Base-by-base conservation (phyloP, 169 alveolate genomes). In the Plasmodium ovale region DNA sequence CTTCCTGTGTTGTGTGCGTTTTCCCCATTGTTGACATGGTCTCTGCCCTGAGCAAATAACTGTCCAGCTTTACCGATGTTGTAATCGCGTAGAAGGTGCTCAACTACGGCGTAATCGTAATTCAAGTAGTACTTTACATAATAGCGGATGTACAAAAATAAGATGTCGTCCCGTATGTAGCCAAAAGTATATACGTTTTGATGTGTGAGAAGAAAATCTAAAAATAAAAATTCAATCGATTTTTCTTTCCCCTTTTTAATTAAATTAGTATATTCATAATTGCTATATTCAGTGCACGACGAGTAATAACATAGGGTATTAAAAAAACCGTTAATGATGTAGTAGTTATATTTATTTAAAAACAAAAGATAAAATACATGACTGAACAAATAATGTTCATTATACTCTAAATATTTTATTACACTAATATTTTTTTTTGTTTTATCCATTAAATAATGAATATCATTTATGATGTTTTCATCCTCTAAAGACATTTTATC, bases 381-480 rank as follows among this genome's bases (percentile, higher is more conserved):
- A 35, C 27, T 82, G 58, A 65, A 82, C 12, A 82, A 58, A 23
- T 82, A 44, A 21, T 71, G 29, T 54, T 82, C 90, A 42, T 69
- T 82, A 53, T 82, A 82, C 58, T 82, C 90, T 62, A 82, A 82
- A 44, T 51, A 82, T 53, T 82, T 82, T 33, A 82, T 64, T 51
- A 82, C 90, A 69, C 90, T 82, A 69, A 82, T 82, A 82, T 82
- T 82, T 53, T 82, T 82, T 64, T 82, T 82, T 27, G 84, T 67
- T 65, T 82, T 82, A 37, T 82, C 90, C 21, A 82, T 33, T 39
- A 82, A 49, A 19, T 65, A 82, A 27, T 82, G 90, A 42, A 67
- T 72, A 56, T 82, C 82, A 37, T 65, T 82, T 10, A 82, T 82
- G 51, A 82, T 51, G 21, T 53, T 67, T 65, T 82, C 84, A 23